Evolutionary conservation across 176 grass and related monocot genomes (phyloP).

Genomic region (Echinochloa phyllopogon): DNA sequence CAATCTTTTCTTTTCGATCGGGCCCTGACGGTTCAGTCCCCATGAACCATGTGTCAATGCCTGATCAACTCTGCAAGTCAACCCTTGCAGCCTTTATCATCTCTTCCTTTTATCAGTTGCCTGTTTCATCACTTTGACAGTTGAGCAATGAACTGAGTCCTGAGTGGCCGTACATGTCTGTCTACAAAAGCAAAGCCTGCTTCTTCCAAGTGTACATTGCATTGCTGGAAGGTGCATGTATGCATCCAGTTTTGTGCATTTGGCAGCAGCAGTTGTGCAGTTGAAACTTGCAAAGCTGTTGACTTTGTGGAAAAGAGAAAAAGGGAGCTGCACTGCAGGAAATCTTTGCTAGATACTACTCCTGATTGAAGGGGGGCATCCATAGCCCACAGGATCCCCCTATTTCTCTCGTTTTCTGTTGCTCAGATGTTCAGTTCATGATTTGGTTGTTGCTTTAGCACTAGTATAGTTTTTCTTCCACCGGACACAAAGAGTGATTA

Average conservation of each 20-base stretch:
- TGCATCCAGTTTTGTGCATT: neutral
- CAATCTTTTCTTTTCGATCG: neutral
- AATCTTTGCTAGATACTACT: slow-evolving; percentile 30
- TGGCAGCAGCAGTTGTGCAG: neutral
- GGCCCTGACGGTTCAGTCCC: neutral
- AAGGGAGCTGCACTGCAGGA: neutral
- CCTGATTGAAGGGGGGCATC: neutral
- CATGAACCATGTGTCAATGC: neutral
- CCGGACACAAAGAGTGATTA: neutral
- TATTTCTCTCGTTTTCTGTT: neutral
- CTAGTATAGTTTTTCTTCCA: neutral
- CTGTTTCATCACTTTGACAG: neutral
- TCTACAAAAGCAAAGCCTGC: neutral
- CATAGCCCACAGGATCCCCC: slow-evolving; percentile 21
- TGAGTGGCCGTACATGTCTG: neutral
- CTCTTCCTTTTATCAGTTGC: neutral
- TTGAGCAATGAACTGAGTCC: neutral
- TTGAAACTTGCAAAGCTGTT: slow-evolving; percentile 38
- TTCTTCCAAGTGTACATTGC: neutral
- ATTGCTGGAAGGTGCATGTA: neutral
- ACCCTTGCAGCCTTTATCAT: neutral
- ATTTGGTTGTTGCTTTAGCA: neutral
- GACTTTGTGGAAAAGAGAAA: slow-evolving; percentile 3
- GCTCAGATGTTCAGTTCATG: neutral
- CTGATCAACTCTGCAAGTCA: neutral